phyloP scores from a whole-genome alignment of 2,329 filamentous ascomycete genomes.

The Talaromyces sp. region DNA sequence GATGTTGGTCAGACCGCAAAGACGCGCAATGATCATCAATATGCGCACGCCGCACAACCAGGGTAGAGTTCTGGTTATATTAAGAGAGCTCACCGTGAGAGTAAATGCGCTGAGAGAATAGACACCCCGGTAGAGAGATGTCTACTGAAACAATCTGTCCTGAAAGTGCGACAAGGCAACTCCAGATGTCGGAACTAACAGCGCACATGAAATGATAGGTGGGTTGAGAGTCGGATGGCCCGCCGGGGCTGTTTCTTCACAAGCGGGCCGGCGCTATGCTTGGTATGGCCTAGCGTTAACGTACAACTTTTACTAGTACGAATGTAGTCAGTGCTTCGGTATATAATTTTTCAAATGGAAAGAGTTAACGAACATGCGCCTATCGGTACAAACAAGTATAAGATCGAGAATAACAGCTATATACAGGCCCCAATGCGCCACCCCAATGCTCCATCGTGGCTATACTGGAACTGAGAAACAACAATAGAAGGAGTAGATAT shows the following conservation, averaged over 20 bases:
- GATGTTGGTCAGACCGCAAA: neutral
- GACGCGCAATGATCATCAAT: neutral
- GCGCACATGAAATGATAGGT: neutral
- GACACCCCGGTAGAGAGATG: neutral
- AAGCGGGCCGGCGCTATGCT: neutral
- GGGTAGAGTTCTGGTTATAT: neutral
- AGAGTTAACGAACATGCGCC: neutral
- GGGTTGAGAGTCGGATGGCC: neutral
- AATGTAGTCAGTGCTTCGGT: too few species aligned
- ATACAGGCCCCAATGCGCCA: neutral
- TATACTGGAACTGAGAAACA: neutral
- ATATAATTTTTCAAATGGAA: too few species aligned
- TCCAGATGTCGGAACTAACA: neutral
- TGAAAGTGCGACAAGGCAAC: neutral
- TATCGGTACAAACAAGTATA: neutral
- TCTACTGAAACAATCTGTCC: neutral
- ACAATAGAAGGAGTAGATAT: neutral
- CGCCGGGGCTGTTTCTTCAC: neutral
- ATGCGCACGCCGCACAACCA: neutral
- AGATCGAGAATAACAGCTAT: neutral
- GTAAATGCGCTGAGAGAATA: neutral
- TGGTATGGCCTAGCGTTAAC: neutral
- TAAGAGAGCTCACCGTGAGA: neutral
- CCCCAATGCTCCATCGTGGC: neutral
- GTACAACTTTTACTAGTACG: too few species aligned